Evolutionary conservation across 2,329 filamentous ascomycete species (phyloP), one percentile per base, ranked within the genome.

Genomic region (Saccharata proteae): DNA sequence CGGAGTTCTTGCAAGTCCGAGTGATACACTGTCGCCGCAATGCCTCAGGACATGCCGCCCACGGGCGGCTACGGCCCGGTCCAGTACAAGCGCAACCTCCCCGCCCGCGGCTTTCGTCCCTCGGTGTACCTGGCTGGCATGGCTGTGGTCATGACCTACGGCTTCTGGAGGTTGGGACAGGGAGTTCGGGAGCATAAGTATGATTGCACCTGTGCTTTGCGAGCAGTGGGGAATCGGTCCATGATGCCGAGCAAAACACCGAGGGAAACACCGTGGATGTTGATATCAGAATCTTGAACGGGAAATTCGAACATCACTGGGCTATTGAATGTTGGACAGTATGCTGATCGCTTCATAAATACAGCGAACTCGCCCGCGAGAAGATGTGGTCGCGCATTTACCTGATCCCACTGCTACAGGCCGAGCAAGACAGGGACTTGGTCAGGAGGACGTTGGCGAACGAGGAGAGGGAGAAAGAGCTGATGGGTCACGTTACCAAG

Each of bases 341-440:
- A 12, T 26, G 20, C 20, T 30, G 27, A 8, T n/a, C 20, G 20
- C 8, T 22, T 22, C 20, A n/a, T n/a, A n/a, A 14, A 7, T 23
- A 5, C 18, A 94, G 86, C 53, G 90, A 98, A 62, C 77, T 93
- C 44, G 82, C 77, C 41, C 83, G 90, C 48, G 90, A 98, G 55
- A 98, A 96, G 69, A 90, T 93, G 74, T 98, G 90, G 90, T 75
- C 83, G 39, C 80, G 90, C 54, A 93, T 98, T 61, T 76, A 96
- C 62, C 70, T 98, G 42, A 90, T 88, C 51, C 90, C 90, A 36
- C 65, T 93, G 41, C 74, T 98, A 41, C 88, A 96, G 58, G 90
- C 90, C 35, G 90, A 98, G 56, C 85, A 93, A 59, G 90, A 98
- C 65, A 79, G 90, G 39, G 90, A 98, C 62, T 79, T 88, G 56